Evolutionary conservation across 2,329 filamentous ascomycete genomes (phyloP), one percentile per base, ranked within the genome.

Genomic region (Cladosporium sp.): DNA sequence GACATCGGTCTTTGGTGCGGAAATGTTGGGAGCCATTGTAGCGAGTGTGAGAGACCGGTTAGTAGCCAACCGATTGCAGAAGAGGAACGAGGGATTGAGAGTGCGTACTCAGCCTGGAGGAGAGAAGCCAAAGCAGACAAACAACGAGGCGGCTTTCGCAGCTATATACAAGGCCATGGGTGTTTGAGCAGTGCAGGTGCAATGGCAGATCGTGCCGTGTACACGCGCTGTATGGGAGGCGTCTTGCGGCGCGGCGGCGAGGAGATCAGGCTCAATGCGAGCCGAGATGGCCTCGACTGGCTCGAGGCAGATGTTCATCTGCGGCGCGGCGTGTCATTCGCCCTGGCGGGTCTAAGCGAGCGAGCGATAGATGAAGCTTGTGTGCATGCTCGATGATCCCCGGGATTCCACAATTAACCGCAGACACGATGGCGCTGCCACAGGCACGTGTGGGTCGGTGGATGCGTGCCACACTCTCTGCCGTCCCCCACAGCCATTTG

Each of bases 181-280:
- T n/a, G 19, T 28, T 47, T 12, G 34, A 14, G 22, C 38, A 22
- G 36, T 56, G 22, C 42, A 56, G 54, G 11, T 4, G n/a, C 39
- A n/a, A 25, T 30, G 54, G 54, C 42, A 38, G 19, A 43, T 17
- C 40, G 40, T 28, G 54, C 54, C 54, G 54, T 56, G 30, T 25
- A 56, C 51, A 42, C 54, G 42, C 52, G 52, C 52, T 45, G 30
- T 19, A 37, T 19, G 47, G 47, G 19, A 20, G 40, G 42, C 30
- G 30, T 28, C 19, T 19, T 25, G 30, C 42, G 54, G 34, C 19
- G 54, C 34, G 47, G 50, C 54, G 40, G 42, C 36, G 30, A 19
- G 54, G 30, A 55, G 38, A 56, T 56, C 54, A 56, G 54, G 54
- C 54, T 56, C 54, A 56, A 56, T 56, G 54, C 40, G 34, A 56